Conservation (phyloP, 2,329 filamentous ascomycete species). For the Stachybotrys elegans region DNA sequence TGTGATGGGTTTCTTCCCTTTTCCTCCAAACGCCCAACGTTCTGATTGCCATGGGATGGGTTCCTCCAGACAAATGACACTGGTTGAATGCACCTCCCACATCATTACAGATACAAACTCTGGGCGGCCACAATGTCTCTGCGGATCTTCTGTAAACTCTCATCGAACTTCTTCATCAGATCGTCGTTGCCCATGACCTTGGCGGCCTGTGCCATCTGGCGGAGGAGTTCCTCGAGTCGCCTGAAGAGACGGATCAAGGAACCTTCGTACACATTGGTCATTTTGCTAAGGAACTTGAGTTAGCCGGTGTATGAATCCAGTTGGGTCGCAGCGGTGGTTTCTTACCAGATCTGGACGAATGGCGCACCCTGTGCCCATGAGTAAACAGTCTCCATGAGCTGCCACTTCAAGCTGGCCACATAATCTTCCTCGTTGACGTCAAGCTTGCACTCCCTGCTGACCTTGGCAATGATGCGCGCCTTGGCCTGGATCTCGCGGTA, state of each 20-base stretch:
- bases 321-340: slow-evolving; percentile 16
- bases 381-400: slow-evolving; percentile 95
- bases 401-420: slow-evolving; percentile 80
- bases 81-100: too few relatives aligned
- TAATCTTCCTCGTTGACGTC: slow-evolving; percentile 95
- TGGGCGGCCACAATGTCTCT: slow-evolving; percentile 94
- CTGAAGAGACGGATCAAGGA: slow-evolving; percentile 95
- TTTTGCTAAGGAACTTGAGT: slow-evolving; percentile 65
- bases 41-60: too few relatives aligned
- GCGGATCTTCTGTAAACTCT: slow-evolving; percentile 76
- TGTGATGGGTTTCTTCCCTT: too few relatives aligned
- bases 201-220: slow-evolving; percentile 90
- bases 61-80: too few relatives aligned
- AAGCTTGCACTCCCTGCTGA: slow-evolving; percentile 91
- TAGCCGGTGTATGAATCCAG: slow-evolving; percentile 9
- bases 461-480: slow-evolving; percentile 83
- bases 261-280: slow-evolving; percentile 97
- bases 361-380: slow-evolving; percentile 86
- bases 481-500: slow-evolving; percentile 83
- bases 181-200: slow-evolving; percentile 99
- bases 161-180: slow-evolving; percentile 86
- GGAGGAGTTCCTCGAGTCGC: slow-evolving; percentile 84
- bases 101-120: slow-evolving; percentile 80
- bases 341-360: slow-evolving; percentile 93
- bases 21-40: too few relatives aligned